Percentiles rank a stretch among this genome's conserved stretches.
phyloP scores from a whole-genome alignment of 1,139 yeast genomes.

The Pichia norvegensis region DNA sequence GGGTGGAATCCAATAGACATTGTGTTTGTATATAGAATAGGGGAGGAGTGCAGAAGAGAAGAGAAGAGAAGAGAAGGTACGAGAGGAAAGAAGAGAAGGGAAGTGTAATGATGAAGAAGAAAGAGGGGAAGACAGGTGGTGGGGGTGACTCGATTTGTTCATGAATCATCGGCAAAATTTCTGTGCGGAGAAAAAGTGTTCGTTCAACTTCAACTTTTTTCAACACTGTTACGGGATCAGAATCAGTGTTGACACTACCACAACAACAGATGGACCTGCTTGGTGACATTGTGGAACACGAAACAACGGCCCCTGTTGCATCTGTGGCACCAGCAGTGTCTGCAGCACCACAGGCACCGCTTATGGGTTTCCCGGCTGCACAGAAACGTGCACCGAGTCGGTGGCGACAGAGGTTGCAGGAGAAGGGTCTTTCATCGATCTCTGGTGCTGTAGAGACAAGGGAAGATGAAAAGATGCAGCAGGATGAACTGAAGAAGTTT shows the following conservation, averaged over 20 bases:
- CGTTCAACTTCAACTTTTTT: background rate
- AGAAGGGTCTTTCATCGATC: conserved; percentile 27
- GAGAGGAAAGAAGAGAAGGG: background rate
- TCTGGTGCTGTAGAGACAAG: conserved; percentile 18
- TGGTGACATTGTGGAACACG: conserved; percentile 72
- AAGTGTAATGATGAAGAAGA: background rate
- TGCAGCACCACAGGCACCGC: background rate
- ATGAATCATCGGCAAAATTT: background rate
- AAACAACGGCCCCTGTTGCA: conserved; percentile 18
- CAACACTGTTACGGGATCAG: too few relatives aligned
- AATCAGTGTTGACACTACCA: too few relatives aligned
- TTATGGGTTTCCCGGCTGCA: conserved; percentile 6
- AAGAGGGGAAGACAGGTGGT: background rate
- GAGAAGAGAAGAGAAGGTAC: background rate
- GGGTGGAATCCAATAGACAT: conserved; percentile 27
- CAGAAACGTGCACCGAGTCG: conserved; percentile 27
- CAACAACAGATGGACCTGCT: conserved; percentile 62
- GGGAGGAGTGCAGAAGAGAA: background rate
- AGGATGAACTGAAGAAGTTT: conserved; percentile 14
- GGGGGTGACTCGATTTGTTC: background rate
- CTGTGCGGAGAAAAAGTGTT: background rate
- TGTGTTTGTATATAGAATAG: background rate
- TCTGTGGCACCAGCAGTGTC: background rate
- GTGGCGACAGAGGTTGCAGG: conserved; percentile 21
- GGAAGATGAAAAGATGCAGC: conserved; percentile 12